Base-by-base conservation (phyloP, 1,139 yeast genomes). In the Candida frijolesensis region DNA sequence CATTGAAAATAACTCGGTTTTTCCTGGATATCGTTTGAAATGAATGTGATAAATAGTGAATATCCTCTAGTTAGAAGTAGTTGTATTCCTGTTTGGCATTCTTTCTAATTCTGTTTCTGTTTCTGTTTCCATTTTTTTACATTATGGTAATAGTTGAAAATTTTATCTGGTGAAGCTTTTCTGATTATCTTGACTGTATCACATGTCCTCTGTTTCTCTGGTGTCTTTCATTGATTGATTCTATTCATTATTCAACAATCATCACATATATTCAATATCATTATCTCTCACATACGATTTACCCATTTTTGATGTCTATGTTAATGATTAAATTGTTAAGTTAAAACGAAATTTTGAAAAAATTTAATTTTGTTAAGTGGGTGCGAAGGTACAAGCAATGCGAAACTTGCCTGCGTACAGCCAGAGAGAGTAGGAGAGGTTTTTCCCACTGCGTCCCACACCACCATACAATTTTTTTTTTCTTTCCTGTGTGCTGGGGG, bases 261-360 rank as follows among this genome's bases (percentile, higher is more conserved):
- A 43, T 22, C 40, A 22, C 45, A 33, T 43, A 18, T n/a, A 33
- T 43, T 35, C 27, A 33, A 19, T 33, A 33, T 19, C 45, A 33
- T 22, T 16, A 41, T 37, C 16, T 34, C 29, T 44, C 66, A 77
- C 86, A 75, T 82, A 84, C 89, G 88, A 83, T 83, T 85, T 85
- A 84, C 89, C 90, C 90, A 85, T 85, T 64, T 78, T 82, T 78
- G 72, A 49, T 54, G 47, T 54, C 47, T 49, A 37, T 51, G 53
- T 38, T 47, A 44, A 34, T 41, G 27, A 42, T 19, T 15, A 22
- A 38, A 12, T 37, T 37, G 12, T 37, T 19, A 38, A 29, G 22
- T 27, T 22, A 16, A 19, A 25, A n/a, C 14, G 14, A 42, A 32
- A 40, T 32, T 42, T 37, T 19, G 18, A 29, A 45, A 43, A 43